These are phyloP conservation scores for Picea glauca DNA, from an alignment of 75 land plant genomes.

Conservation along the genomic window DNA sequence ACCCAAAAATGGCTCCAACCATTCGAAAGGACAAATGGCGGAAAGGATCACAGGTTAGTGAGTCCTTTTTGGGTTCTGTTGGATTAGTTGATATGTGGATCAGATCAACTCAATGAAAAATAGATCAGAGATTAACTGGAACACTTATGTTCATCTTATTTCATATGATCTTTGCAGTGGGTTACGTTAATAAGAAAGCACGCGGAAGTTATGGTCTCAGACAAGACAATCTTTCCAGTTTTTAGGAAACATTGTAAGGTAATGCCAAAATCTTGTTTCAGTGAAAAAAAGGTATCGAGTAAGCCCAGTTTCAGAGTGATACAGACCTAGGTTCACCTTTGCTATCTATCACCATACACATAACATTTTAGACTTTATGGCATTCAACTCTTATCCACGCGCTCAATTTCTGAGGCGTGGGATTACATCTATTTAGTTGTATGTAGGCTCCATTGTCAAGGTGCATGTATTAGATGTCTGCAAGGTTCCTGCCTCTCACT, in stretches of 20 bases:
- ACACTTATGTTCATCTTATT: neutral
- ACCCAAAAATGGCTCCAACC: conserved; percentile 71
- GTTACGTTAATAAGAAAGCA: conserved; percentile 70
- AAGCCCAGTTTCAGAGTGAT: neutral
- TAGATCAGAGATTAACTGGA: neutral
- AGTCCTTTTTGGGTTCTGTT: neutral
- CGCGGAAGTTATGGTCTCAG: conserved; percentile 65
- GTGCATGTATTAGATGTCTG: neutral
- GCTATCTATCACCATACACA: neutral
- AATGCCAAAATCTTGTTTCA: conserved; percentile 3
- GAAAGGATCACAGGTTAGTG: conserved; percentile 93
- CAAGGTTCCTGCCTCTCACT: neutral
- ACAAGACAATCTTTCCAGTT: conserved; percentile 51
- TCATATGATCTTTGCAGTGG: conserved; percentile 63
- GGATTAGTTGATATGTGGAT: neutral
- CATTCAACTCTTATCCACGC: too few relatives aligned
- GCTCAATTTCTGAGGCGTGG: neutral
- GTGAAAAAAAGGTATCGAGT: neutral
- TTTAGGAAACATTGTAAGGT: conserved; percentile 87
- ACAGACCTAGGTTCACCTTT: neutral
- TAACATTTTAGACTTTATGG: neutral
- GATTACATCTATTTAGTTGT: conserved; percentile 4
- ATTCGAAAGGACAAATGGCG: conserved; percentile 77
- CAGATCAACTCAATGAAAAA: neutral
- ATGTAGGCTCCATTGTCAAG: neutral